These are phyloP conservation scores for Trametes cingulata DNA, from an alignment of 768 basidiomycete genomes.

Conservation along the genomic window DNA sequence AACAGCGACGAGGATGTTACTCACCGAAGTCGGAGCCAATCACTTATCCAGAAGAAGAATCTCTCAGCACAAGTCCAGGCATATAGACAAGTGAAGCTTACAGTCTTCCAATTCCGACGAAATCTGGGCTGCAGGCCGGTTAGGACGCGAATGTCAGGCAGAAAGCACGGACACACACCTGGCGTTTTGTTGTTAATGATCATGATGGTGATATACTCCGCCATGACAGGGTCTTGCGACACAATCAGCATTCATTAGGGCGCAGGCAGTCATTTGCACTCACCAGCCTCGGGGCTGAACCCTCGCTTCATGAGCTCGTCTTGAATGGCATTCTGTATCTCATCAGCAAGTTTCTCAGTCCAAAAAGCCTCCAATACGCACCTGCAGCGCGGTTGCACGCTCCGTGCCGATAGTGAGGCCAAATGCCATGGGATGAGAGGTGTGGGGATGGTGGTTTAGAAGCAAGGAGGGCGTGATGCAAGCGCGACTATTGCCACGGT, in stretches of 20 bases:
- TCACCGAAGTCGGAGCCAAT: slow-evolving; percentile 85
- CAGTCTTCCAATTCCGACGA: slow-evolving; percentile 19
- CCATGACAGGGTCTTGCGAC: slow-evolving; percentile 79
- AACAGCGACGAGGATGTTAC: slow-evolving; percentile 24
- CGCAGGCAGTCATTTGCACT: slow-evolving; percentile 25
- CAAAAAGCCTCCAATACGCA: slow-evolving; percentile 31
- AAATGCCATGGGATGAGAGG: slow-evolving; percentile 55
- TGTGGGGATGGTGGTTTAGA: slow-evolving; percentile 4
- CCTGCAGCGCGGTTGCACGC: slow-evolving; percentile 70
- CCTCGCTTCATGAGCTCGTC: slow-evolving; percentile 77
- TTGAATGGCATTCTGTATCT: slow-evolving; percentile 67
- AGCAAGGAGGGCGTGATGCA: slow-evolving; percentile 8
- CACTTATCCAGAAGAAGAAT: slow-evolving; percentile 34
- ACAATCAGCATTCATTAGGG: background rate
- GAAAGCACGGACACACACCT: slow-evolving; percentile 43
- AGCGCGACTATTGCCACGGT: background rate
- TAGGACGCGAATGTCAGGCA: background rate
- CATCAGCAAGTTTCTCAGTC: slow-evolving; percentile 11
- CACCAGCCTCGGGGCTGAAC: slow-evolving; percentile 76
- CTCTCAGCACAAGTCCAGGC: background rate
- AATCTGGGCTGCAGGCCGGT: slow-evolving; percentile 17
- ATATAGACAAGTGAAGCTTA: background rate
- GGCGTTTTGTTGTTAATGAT: slow-evolving; percentile 88
- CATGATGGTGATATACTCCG: slow-evolving; percentile 95
- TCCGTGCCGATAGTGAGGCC: slow-evolving; percentile 80